Evolutionary conservation across 805 yeast genomes (phyloP), one percentile per base, ranked within the genome.

Genomic region (Nakazawaea wyomingensis): DNA sequence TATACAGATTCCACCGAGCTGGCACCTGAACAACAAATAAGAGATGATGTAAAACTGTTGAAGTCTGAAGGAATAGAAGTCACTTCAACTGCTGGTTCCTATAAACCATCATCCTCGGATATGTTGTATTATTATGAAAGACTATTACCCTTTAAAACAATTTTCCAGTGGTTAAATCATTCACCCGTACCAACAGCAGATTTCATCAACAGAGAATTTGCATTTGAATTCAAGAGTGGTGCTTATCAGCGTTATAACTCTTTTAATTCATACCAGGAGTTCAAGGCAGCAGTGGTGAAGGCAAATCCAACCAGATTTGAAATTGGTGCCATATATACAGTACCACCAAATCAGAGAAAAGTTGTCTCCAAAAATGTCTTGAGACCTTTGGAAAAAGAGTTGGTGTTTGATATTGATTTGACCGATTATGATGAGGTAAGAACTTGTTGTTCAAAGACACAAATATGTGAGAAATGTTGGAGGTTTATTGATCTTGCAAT

Each of bases 391-490:
- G 71, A 78, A 50, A 93, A 93, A 60, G 99, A 93, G 60, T 70
- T 93, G 45, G 96, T 90, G 5, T 84, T 93, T 51, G 99, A 93
- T 79, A 91, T 93, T 50, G 99, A 93, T 82, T 78, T 93, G 71
- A 93, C 96, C 20, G 99, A 93, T 67, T 93, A 93, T 60, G 98
- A 91, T 63, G 85, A 82, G 20, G 76, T 87, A 52, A 80, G 99
- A 65, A 91, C 97, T 0, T 93, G 99, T 62, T 93, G 99, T 60
- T 68, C 79, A 10, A 90, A 85, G 34, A 88, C 96, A 1, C 74
- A 71, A 29, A 89, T 93, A 41, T 93, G 99, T 62, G 65, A 62
- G 28, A 86, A 85, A 59, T 93, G 99, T 68, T 93, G 99, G 99
- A 81, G 78, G 48, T 93, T 90, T 57, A 86, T 93, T 47, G 80